Conservation (phyloP, 2,329 filamentous ascomycete genomes). For the Calonectria naviculata region DNA sequence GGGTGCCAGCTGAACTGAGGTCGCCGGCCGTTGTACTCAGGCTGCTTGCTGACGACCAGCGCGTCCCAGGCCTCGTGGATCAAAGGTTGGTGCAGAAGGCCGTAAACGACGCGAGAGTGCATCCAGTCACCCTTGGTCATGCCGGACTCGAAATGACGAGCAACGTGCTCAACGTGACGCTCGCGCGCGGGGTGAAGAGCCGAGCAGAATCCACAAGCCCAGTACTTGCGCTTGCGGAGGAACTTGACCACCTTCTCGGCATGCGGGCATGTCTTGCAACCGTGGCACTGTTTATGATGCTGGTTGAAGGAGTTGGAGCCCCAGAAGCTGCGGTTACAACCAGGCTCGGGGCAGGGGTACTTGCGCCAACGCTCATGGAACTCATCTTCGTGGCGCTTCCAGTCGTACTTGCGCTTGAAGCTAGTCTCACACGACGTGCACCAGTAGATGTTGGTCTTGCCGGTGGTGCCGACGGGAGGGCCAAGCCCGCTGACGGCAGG, state of each 20-base stretch:
- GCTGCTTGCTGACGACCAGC: slow-evolving; percentile 63
- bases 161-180: slow-evolving; percentile 75
- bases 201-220: slow-evolving; percentile 77
- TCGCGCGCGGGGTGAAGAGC: slow-evolving; percentile 72
- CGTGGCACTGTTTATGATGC: slow-evolving; percentile 74
- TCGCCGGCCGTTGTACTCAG: slow-evolving; percentile 64
- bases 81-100: slow-evolving; percentile 72
- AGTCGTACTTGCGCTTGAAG: slow-evolving; percentile 76
- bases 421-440: slow-evolving; percentile 71
- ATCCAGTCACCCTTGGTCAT: slow-evolving; percentile 75
- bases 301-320: slow-evolving; percentile 76
- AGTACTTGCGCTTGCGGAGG: slow-evolving; percentile 72
- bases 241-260: slow-evolving; percentile 73
- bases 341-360: slow-evolving; percentile 72
- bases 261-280: slow-evolving; percentile 73
- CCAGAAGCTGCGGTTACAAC: slow-evolving; percentile 75
- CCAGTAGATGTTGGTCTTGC: slow-evolving; percentile 63
- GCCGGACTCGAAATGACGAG: slow-evolving; percentile 73
- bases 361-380: slow-evolving; percentile 77
- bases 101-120: slow-evolving; percentile 76
- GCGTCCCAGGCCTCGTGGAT: slow-evolving; percentile 72
- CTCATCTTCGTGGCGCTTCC: slow-evolving; percentile 77
- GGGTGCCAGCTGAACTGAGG: slow-evolving; percentile 73
- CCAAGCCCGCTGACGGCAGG: slow-evolving; percentile 45
- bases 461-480: slow-evolving; percentile 42